Evolutionary conservation across 148 eudicot genomes (phyloP).

Genomic region (Suaeda aralocaspica): DNA sequence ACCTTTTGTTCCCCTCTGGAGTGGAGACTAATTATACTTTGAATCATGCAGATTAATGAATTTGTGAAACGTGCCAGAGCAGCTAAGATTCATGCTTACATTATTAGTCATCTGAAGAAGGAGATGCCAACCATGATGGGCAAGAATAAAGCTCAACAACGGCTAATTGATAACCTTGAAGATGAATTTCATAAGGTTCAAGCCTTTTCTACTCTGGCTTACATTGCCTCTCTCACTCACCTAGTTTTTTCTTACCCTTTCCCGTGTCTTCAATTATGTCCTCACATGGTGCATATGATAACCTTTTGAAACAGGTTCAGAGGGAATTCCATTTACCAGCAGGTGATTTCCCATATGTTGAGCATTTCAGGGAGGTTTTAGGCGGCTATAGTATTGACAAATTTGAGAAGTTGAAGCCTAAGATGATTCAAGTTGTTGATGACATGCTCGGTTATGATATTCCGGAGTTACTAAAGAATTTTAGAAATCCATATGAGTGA

Average conservation of each 20-base stretch:
- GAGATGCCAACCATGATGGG: constrained; percentile 95
- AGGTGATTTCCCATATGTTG: constrained; percentile 82
- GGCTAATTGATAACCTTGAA: constrained; percentile 79
- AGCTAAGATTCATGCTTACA: constrained; percentile 87
- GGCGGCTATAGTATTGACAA: constrained; percentile 66
- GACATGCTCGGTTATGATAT: constrained; percentile 91
- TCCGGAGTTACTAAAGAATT: constrained; percentile 77
- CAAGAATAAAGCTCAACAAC: constrained; percentile 76
- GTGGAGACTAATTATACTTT: constrained; percentile 1
- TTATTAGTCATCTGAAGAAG: constrained; percentile 82
- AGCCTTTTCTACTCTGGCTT: background rate
- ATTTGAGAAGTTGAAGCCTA: constrained; percentile 87
- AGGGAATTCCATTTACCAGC: constrained; percentile 72
- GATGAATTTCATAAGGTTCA: constrained; percentile 66
- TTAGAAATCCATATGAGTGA: constrained; percentile 75
- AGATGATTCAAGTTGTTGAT: constrained; percentile 82
- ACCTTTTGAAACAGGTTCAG: constrained; percentile 51
- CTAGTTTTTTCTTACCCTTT: background rate
- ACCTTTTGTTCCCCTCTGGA: constrained; percentile 2
- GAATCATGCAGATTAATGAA: constrained; percentile 64
- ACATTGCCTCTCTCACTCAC: background rate
- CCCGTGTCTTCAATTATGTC: background rate
- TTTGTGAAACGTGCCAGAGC: constrained; percentile 93
- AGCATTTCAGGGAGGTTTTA: constrained; percentile 70
- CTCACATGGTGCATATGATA: background rate